A percentile compares a stretch with the other conserved stretches of the same genome.
phyloP scores from a whole-genome alignment of 78 protist genomes.

The Dictyostelium brefeldianum region DNA sequence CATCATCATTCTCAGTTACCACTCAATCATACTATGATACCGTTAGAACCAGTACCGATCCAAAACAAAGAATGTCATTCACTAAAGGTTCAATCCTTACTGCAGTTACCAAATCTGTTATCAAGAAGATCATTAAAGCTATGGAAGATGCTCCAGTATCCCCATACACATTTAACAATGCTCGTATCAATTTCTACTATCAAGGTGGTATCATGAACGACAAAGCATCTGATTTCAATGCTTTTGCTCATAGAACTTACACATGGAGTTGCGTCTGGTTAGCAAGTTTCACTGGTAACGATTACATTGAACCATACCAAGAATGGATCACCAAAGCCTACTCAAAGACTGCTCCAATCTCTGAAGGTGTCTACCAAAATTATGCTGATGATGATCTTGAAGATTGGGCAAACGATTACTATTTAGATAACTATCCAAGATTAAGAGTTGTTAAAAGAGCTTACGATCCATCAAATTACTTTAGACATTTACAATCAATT shows the following conservation, averaged over 20 bases:
- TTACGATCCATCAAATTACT: constrained; percentile 59
- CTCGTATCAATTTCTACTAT: constrained; percentile 46
- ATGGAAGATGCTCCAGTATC: constrained; percentile 36
- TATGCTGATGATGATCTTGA: constrained; percentile 54
- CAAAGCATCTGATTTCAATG: constrained; percentile 28
- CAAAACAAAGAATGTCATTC: constrained; percentile 45
- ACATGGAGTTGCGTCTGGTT: constrained; percentile 77
- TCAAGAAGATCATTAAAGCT: not conserved
- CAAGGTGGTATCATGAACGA: constrained; percentile 48
- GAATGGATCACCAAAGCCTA: constrained; percentile 42
- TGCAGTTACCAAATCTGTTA: not conserved
- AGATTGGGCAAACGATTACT: constrained; percentile 49
- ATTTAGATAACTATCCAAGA: constrained; percentile 59
- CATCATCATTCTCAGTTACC: not conserved
- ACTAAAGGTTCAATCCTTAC: constrained; percentile 51
- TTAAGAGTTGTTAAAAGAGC: constrained; percentile 19
- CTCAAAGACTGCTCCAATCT: not conserved
- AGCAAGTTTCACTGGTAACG: not conserved
- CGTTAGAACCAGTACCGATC: constrained; percentile 55
- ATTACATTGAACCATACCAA: constrained; percentile 8
- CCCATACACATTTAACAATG: constrained; percentile 56
- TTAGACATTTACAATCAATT: constrained; percentile 15
- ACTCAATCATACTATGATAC: constrained; percentile 32
- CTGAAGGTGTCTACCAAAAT: constrained; percentile 68
- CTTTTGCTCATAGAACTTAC: constrained; percentile 46